Percentiles rank a stretch among this genome's conserved stretches.
These are phyloP conservation scores for Psilocybe cubensis DNA, from an alignment of 768 basidiomycete species.

Conservation along the genomic window DNA sequence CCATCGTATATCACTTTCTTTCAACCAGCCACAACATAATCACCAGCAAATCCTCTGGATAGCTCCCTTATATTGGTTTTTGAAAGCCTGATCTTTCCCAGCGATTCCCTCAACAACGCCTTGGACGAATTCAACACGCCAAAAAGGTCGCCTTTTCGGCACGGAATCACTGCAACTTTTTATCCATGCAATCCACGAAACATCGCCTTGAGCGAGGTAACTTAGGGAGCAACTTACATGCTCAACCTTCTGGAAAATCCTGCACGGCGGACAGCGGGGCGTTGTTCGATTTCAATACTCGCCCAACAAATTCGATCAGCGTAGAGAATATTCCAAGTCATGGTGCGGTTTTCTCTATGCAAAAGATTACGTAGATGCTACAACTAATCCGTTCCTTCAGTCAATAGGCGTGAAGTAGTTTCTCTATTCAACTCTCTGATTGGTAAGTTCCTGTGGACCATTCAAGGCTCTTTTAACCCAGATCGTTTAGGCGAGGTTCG, in stretches of 20 bases:
- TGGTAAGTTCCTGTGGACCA: slow-evolving; percentile 36
- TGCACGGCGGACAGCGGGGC: slow-evolving; percentile 8
- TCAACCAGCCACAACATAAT: neutral
- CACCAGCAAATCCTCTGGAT: neutral
- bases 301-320: slow-evolving; percentile 45
- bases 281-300: slow-evolving; percentile 17
- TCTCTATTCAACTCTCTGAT: slow-evolving; percentile 61
- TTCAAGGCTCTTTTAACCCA: neutral
- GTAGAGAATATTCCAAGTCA: slow-evolving; percentile 51
- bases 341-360: slow-evolving; percentile 27
- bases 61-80: neutral
- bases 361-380: neutral
- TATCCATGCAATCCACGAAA: slow-evolving; percentile 21
- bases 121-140: neutral
- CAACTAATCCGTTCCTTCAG: slow-evolving; percentile 5
- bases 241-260: neutral
- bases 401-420: slow-evolving; percentile 47
- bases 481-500: slow-evolving; percentile 51
- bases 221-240: neutral
- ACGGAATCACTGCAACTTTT: neutral
- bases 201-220: slow-evolving; percentile 21
- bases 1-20: neutral
- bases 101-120: neutral
- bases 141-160: too few relatives aligned
- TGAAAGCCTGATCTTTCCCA: neutral